Conservation (phyloP, 495 filamentous ascomycete species). For the Physcia stellaris region DNA sequence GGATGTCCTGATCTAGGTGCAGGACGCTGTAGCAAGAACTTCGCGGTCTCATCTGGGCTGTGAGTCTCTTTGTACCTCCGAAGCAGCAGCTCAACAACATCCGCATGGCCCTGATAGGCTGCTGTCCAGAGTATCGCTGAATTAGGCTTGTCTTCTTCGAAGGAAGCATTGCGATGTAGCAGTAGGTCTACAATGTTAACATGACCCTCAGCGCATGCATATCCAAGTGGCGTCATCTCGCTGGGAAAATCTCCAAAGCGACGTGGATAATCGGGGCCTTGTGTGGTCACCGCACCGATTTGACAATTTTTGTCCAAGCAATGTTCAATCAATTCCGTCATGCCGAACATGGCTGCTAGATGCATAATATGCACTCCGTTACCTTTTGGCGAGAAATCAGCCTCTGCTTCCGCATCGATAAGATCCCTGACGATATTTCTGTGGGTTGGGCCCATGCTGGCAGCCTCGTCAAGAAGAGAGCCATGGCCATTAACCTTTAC, state of each 20-base stretch:
- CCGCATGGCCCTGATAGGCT: constrained; percentile 9
- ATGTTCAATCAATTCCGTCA: constrained; percentile 4
- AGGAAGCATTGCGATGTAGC: constrained; percentile 4
- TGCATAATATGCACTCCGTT: constrained; percentile 7
- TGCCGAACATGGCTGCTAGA: constrained; percentile 5
- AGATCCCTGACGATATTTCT: constrained; percentile 8
- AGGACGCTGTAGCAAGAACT: constrained; percentile 6
- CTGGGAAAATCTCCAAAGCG: constrained; percentile 1
- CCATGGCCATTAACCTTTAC: constrained; percentile 1
- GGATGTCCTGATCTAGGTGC: constrained; percentile 2
- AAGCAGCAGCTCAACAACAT: constrained; percentile 7
- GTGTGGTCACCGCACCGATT: constrained; percentile 6
- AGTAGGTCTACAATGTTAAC: constrained; percentile 3
- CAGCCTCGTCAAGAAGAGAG: constrained; percentile 7
- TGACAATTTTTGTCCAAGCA: constrained; percentile 6
- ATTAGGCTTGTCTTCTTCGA: constrained; percentile 1
- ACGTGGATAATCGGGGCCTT: constrained; percentile 5
- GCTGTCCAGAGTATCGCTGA: constrained; percentile 7
- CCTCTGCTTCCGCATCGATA: constrained; percentile 4
- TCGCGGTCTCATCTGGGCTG: not conserved
- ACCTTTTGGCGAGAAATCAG: constrained; percentile 1
- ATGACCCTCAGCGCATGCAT: constrained; percentile 6
- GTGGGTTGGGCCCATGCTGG: not conserved
- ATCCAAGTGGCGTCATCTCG: constrained; percentile 8
- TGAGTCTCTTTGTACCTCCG: constrained; percentile 3